Evolutionary conservation across 73 alveolate genomes (phyloP).

Genomic region (Paramecium biaurelia): DNA sequence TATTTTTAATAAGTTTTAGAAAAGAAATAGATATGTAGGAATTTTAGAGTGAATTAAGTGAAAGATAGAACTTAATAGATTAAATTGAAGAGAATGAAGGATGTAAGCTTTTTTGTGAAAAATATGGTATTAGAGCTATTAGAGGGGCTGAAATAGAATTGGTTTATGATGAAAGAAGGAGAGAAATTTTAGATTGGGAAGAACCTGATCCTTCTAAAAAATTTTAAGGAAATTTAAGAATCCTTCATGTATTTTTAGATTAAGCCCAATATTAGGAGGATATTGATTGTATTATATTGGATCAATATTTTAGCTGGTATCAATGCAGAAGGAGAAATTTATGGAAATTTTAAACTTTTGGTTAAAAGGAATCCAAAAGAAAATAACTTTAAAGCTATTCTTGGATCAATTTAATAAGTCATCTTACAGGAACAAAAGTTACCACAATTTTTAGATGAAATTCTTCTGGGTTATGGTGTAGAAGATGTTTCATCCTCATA

Average conservation of each 20-base stretch:
- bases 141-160: constrained; percentile 45
- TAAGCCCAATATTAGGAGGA: constrained; percentile 16
- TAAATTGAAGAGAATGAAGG: constrained; percentile 26
- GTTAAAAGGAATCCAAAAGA: constrained; percentile 40
- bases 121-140: constrained; percentile 30
- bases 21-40: constrained; percentile 33
- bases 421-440: not conserved
- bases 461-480: constrained; percentile 4
- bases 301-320: not conserved
- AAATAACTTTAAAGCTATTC: constrained; percentile 7
- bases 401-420: not conserved
- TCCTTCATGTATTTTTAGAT: constrained; percentile 14
- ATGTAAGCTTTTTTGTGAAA: constrained; percentile 31
- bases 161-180: constrained; percentile 43
- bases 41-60: not conserved
- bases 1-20: constrained; percentile 4
- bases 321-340: constrained; percentile 37
- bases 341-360: constrained; percentile 6
- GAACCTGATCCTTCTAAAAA: not conserved
- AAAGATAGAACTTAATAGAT: not conserved
- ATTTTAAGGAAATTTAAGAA: constrained; percentile 7
- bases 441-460: not conserved
- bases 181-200: constrained; percentile 39
- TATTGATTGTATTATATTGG: not conserved
- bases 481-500: not conserved